Evolutionary conservation across 148 eudicot species (phyloP).

Genomic region (Rheum nobile): DNA sequence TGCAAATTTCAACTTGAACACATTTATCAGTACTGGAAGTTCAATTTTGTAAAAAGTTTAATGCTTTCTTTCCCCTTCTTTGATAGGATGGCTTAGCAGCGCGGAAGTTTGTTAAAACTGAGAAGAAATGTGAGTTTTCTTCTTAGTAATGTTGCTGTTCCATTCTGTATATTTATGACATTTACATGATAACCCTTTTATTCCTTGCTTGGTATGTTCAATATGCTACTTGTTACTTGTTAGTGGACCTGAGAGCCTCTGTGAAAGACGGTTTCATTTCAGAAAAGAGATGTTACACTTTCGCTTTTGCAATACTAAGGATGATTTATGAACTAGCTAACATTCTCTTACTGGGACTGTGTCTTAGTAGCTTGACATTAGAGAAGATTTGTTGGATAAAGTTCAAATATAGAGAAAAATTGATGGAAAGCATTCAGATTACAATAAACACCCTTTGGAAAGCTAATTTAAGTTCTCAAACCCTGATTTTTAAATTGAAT

Average conservation of each 20-base stretch:
- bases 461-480: background rate
- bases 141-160: background rate
- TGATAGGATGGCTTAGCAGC: conserved; percentile 41
- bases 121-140: conserved; percentile 46
- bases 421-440: background rate
- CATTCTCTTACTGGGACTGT: background rate
- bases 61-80: background rate
- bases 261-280: background rate
- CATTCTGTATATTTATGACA: background rate
- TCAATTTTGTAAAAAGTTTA: background rate
- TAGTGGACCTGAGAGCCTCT: background rate
- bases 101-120: conserved; percentile 30
- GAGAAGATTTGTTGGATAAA: background rate
- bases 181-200: background rate
- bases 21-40: background rate
- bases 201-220: background rate
- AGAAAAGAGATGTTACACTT: background rate
- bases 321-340: background rate
- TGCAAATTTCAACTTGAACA: background rate
- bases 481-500: background rate
- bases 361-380: background rate
- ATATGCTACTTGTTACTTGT: background rate
- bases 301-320: background rate
- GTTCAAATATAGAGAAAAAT: background rate
- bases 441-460: background rate